Evolutionary conservation across 306 rosid genomes (phyloP).

Genomic region (Crotalaria pallida): DNA sequence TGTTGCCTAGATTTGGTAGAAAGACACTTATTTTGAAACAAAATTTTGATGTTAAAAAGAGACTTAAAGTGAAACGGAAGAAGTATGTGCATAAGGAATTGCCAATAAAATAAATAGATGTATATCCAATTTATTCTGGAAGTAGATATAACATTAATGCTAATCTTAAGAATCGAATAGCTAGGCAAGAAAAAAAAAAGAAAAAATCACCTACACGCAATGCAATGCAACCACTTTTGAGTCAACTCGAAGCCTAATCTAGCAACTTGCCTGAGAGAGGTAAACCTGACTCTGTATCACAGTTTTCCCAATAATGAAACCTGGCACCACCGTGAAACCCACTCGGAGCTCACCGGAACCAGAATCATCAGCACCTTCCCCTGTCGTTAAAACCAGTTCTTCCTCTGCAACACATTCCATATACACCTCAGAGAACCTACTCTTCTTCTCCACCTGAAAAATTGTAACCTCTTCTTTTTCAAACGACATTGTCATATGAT

Average conservation of each 20-base stretch:
- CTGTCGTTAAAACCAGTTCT: background rate
- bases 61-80: no score
- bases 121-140: no score
- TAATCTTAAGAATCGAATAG: no score
- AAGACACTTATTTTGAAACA: no score
- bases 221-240: no score
- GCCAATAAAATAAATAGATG: no score
- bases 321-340: conserved; percentile 64
- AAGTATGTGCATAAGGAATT: no score
- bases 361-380: conserved; percentile 5
- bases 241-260: background rate
- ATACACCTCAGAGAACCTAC: conserved; percentile 68
- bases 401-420: conserved; percentile 51
- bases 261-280: conserved; percentile 33
- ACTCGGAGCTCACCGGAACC: conserved; percentile 37
- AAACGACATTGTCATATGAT: conserved; percentile 55
- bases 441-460: conserved; percentile 49
- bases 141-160: no score
- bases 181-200: no score
- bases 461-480: conserved; percentile 38
- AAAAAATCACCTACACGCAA: no score
- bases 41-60: no score
- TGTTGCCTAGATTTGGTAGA: no score
- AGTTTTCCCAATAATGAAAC: conserved; percentile 53
- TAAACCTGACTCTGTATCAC: conserved; percentile 65